Conservation (phyloP, 2,329 filamentous ascomycete genomes). For the Pseudogymnoascus verrucosus region DNA sequence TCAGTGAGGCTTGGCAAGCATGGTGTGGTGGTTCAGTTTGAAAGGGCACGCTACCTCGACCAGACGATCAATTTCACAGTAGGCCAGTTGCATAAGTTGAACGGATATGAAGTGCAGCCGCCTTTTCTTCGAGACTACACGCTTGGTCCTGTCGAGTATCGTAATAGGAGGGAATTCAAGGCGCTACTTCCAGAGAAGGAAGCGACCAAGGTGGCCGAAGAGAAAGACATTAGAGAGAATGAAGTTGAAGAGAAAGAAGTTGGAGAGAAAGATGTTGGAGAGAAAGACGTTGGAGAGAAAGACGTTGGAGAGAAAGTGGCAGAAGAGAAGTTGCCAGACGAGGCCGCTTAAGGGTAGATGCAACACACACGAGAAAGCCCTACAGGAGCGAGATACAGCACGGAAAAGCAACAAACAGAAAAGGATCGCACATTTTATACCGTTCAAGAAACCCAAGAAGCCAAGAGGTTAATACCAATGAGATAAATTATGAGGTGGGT, state of each 20-base stretch:
- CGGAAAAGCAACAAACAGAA: not conserved
- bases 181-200: not conserved
- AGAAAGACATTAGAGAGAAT: conserved; percentile 12
- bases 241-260: conserved; percentile 8
- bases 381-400: not conserved
- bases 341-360: conserved; percentile 12
- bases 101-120: not conserved
- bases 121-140: conserved; percentile 5
- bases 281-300: conserved; percentile 14
- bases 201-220: not conserved
- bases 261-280: not conserved
- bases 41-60: not conserved
- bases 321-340: conserved; percentile 15
- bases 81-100: not conserved
- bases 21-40: too few species aligned
- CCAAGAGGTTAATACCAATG: not conserved
- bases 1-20: too few species aligned
- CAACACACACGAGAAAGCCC: not conserved
- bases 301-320: conserved; percentile 18
- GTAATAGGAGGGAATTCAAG: conserved; percentile 5
- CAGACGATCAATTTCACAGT: not conserved
- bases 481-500: not conserved
- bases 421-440: not conserved
- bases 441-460: not conserved
- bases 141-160: conserved; percentile 9